These are phyloP conservation scores for Syzygium grande DNA, from an alignment of 345 rosid genomes.

Conservation along the genomic window DNA sequence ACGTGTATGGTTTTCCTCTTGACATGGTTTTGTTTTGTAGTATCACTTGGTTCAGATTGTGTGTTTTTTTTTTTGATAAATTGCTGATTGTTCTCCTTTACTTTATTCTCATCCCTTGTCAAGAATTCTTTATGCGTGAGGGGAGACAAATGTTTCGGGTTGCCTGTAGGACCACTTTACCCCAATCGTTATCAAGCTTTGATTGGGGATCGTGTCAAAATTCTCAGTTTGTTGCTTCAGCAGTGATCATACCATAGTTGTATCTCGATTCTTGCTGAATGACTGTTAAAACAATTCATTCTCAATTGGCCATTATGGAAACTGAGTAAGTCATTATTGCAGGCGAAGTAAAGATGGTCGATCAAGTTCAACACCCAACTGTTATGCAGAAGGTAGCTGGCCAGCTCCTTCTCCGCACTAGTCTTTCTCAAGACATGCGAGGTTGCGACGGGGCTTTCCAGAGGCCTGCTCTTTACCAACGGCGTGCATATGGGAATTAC, in stretches of 20 bases:
- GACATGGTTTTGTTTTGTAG: background rate
- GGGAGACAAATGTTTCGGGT: background rate
- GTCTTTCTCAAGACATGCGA: slow-evolving; percentile 32
- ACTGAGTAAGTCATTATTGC: background rate
- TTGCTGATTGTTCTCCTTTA: background rate
- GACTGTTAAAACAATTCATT: background rate
- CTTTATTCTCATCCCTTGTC: background rate
- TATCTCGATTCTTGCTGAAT: background rate
- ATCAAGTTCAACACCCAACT: slow-evolving; percentile 64
- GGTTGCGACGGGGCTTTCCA: slow-evolving; percentile 33
- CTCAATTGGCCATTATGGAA: background rate
- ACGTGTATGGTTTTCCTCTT: background rate
- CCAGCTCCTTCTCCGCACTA: slow-evolving; percentile 36
- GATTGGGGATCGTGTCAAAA: background rate
- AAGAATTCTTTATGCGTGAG: background rate
- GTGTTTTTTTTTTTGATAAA: background rate
- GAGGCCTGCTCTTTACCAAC: slow-evolving; percentile 42
- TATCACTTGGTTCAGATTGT: background rate
- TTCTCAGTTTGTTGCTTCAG: background rate
- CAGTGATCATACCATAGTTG: background rate
- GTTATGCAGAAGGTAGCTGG: slow-evolving; percentile 66
- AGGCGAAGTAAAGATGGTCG: slow-evolving; percentile 58
- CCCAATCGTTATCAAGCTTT: background rate
- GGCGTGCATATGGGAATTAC: slow-evolving; percentile 22
- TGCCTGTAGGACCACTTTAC: background rate